phyloP scores from a whole-genome alignment of 176 grass and related monocot genomes.

The Paspalum notatum region DNA sequence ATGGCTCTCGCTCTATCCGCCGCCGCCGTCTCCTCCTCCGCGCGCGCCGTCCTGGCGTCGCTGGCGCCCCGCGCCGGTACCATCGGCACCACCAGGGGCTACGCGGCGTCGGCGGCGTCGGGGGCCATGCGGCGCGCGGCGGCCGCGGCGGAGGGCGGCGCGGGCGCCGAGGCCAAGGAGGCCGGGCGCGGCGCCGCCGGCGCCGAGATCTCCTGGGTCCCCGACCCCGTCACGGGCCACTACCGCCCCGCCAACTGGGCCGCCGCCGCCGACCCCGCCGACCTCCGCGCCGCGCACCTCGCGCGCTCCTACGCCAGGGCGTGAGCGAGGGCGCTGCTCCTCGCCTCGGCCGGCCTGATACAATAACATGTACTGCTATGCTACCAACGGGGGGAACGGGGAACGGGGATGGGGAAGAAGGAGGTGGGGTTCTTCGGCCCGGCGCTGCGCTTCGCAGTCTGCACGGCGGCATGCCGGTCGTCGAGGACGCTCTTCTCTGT shows the following conservation, averaged over 20 bases:
- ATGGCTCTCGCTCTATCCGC: conserved; percentile 61
- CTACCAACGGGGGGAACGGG: too few species aligned
- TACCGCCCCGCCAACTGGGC: conserved; percentile 61
- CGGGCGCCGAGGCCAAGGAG: conserved; percentile 35
- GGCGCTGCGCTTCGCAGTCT: too few species aligned
- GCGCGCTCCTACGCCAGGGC: conserved; percentile 40
- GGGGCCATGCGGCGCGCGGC: conserved; percentile 40
- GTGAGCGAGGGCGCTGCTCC: neutral
- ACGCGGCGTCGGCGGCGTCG: conserved; percentile 48
- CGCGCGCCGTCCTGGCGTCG: conserved; percentile 34
- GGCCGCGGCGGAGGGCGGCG: conserved; percentile 36
- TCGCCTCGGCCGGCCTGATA: neutral
- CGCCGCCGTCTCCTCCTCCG: conserved; percentile 44
- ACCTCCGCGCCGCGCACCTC: conserved; percentile 68
- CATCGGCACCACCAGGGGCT: conserved; percentile 49
- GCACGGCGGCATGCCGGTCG: too few species aligned
- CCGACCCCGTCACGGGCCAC: conserved; percentile 73
- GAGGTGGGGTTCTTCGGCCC: too few species aligned
- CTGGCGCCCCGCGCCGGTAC: neutral
- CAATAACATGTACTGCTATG: too few species aligned
- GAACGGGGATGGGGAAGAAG: too few species aligned
- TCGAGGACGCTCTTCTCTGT: too few species aligned
- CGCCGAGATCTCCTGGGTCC: conserved; percentile 55
- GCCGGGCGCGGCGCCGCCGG: conserved; percentile 12
- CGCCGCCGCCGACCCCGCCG: conserved; percentile 55